These are phyloP conservation scores for Candida smagusa DNA, from an alignment of 1,139 yeast species.

Conservation along the genomic window DNA sequence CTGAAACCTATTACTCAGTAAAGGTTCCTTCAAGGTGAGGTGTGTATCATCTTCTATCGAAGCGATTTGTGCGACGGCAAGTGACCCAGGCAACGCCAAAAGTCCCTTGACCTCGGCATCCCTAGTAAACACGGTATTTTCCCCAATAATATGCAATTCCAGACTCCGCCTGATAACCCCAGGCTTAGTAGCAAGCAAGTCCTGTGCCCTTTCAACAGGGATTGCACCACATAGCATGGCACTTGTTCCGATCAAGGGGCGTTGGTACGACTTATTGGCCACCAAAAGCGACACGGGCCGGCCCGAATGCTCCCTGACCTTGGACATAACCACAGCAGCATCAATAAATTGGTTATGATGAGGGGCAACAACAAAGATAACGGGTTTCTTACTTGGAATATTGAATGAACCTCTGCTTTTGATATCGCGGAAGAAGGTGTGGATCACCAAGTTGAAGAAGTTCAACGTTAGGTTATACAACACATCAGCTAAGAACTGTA, in stretches of 20 bases:
- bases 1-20: slow-evolving; percentile 23
- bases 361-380: slow-evolving; percentile 45
- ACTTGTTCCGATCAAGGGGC: slow-evolving; percentile 44
- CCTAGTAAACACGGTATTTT: slow-evolving; percentile 45
- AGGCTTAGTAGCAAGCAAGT: slow-evolving; percentile 43
- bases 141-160: slow-evolving; percentile 39
- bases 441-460: slow-evolving; percentile 35
- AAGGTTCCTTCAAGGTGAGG: slow-evolving; percentile 47
- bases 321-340: slow-evolving; percentile 40
- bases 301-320: slow-evolving; percentile 31
- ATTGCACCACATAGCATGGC: slow-evolving; percentile 61
- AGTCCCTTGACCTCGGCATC: slow-evolving; percentile 51
- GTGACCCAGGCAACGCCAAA: slow-evolving; percentile 57
- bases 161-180: slow-evolving; percentile 45
- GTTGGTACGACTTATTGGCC: slow-evolving; percentile 17
- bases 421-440: slow-evolving; percentile 44
- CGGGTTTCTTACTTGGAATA: slow-evolving; percentile 39
- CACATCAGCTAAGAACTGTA: slow-evolving; percentile 3
- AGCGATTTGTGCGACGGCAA: slow-evolving; percentile 57
- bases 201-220: slow-evolving; percentile 76
- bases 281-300: slow-evolving; percentile 29
- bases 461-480: slow-evolving; percentile 21
- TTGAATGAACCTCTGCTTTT: slow-evolving; percentile 38
- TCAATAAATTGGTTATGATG: slow-evolving; percentile 48
- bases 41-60: slow-evolving; percentile 53